These are phyloP conservation scores for Trichosanthes cucumerina DNA, from an alignment of 306 rosid genomes.

Conservation along the genomic window DNA sequence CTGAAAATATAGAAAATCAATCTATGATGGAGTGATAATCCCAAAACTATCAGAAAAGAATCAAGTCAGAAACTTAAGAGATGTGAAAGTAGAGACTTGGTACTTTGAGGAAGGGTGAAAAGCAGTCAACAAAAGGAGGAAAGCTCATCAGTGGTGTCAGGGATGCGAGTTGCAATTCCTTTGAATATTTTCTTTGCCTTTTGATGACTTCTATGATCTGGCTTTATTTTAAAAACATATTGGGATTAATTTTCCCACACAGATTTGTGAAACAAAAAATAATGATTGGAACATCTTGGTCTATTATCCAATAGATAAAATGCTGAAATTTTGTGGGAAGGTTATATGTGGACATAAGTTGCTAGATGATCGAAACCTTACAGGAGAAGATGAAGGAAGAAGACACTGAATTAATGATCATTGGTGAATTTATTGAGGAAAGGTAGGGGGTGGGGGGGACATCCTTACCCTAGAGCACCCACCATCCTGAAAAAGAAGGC, in stretches of 20 bases:
- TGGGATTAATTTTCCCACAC: constrained; percentile 3
- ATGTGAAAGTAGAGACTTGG: constrained; percentile 1
- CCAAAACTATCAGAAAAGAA: background rate
- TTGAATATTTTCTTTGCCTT: background rate
- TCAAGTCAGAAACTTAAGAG: background rate
- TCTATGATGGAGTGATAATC: constrained; percentile 1
- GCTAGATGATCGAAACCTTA: background rate
- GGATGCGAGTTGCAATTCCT: constrained; percentile 24
- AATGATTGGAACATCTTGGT: constrained; percentile 5
- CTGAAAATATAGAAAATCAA: background rate
- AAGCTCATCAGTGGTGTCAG: constrained; percentile 32
- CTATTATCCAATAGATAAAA: background rate
- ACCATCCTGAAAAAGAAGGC: constrained; percentile 4
- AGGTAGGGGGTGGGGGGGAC: background rate
- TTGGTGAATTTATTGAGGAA: constrained; percentile 3
- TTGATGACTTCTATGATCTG: constrained; percentile 13
- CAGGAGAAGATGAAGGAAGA: background rate
- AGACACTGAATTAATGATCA: constrained; percentile 1
- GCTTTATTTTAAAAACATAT: background rate
- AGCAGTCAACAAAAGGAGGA: constrained; percentile 72
- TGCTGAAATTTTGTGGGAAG: background rate
- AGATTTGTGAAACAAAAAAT: background rate
- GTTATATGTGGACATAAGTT: background rate
- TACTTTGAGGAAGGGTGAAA: constrained; percentile 19
- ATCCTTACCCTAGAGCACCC: constrained; percentile 7